Conservation (phyloP, 495 filamentous ascomycete species). For the Barbatosphaeria neglecta region DNA sequence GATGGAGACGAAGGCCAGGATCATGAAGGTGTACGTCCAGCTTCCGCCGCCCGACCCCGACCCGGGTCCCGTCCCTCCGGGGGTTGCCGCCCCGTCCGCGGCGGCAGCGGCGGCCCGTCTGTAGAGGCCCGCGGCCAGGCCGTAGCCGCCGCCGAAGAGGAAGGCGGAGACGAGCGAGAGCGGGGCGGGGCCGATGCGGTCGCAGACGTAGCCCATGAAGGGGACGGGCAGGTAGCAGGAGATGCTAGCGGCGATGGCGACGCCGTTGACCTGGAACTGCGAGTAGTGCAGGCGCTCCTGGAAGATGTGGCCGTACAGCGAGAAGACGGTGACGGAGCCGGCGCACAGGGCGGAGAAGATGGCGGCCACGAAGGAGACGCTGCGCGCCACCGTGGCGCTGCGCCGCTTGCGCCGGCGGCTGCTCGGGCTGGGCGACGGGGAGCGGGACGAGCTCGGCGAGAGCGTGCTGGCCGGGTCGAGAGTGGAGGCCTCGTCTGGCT, state of each 20-base stretch:
- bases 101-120: conserved; percentile 42
- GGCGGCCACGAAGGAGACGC: conserved; percentile 27
- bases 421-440: conserved; percentile 13
- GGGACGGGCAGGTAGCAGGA: conserved; percentile 84
- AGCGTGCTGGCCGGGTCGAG: conserved; percentile 20
- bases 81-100: conserved; percentile 29
- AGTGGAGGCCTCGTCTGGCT: conserved; percentile 20
- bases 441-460: conserved; percentile 17
- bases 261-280: conserved; percentile 81
- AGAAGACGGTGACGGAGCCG: conserved; percentile 78
- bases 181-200: conserved; percentile 68
- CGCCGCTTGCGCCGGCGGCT: conserved; percentile 4
- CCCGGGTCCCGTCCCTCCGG: conserved; percentile 5
- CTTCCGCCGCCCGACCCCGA: conserved; percentile 17
- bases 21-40: conserved; percentile 72
- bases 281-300: conserved; percentile 73
- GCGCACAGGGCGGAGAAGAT: conserved; percentile 53
- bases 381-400: conserved; percentile 16
- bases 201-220: conserved; percentile 80
- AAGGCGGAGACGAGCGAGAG: conserved; percentile 58
- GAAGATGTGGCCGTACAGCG: conserved; percentile 81
- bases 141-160: conserved; percentile 71
- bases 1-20: conserved; percentile 67
- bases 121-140: conserved; percentile 72
- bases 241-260: conserved; percentile 72